Base-by-base conservation (phyloP, 257 asterid genomes). In the Nicotiana otophora region DNA sequence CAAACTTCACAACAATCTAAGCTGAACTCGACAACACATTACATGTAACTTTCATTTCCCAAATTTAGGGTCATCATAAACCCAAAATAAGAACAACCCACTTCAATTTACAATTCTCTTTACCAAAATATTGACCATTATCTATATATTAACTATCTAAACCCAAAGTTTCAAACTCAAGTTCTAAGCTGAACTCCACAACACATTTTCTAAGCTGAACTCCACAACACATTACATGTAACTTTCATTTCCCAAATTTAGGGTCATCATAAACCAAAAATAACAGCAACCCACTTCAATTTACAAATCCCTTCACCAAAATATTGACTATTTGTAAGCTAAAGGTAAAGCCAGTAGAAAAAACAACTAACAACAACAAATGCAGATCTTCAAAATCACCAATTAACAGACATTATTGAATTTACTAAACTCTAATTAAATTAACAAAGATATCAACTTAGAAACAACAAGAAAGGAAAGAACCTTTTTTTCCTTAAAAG, bases 351-450 rank as follows among this genome's bases (percentile, higher is more conserved):
- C 72, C 76, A 78, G 28, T 76, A 78, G 28, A 48, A 55, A 26
- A 82, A 72, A 68, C 78, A 82, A 81, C 77, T 81, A 60, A 84
- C 51, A 81, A 54, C 72, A 83, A 51, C 78, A 85, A 42, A 85
- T 81, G 86, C 88, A 85, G 87, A 85, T 87, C 84, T 84, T 78
- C 31, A 84, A 77, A 31, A 84, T 83, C 85, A 69, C 65, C 30
- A 61, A 63, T 61, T 81, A 46, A 9, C 82, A 42, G 46, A 48
- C 77, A 46, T 48, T 53, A 26, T 70, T 10, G 39, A 30, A 77
- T 82, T 19, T 31, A 66, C 67, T 66, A 78, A 58, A 64, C 85
- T 65, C 79, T 31, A 46, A 64, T 75, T 66, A 75, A 81, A 84
- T 81, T 67, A 57, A 57, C 55, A 70, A 68, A 57, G 4, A 46